Percentiles rank a stretch among this genome's conserved stretches.
phyloP scores from a whole-genome alignment of 2,329 filamentous ascomycete species.

The Berkeleyomyces basicola region DNA sequence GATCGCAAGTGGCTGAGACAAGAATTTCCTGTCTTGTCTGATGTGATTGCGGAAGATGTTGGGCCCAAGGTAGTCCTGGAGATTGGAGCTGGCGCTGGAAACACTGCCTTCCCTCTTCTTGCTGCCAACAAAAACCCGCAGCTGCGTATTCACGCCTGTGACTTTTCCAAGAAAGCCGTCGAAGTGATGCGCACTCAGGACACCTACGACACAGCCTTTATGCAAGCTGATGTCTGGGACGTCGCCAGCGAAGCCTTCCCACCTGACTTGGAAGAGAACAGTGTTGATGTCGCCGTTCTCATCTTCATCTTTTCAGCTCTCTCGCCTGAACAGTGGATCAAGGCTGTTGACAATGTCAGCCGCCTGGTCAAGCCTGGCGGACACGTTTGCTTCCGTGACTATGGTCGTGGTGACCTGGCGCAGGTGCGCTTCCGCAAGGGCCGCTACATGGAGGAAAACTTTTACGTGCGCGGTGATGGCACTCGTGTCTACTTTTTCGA shows the following conservation, averaged over 20 bases:
- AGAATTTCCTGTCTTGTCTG: slow-evolving; percentile 78
- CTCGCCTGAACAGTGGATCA: slow-evolving; percentile 66
- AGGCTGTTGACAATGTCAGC: slow-evolving; percentile 66
- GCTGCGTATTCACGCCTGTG: slow-evolving; percentile 79
- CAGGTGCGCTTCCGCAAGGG: slow-evolving; percentile 97
- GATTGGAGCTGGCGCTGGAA: slow-evolving; percentile 87
- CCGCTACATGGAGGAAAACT: slow-evolving; percentile 87
- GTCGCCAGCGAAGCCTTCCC: slow-evolving; percentile 57
- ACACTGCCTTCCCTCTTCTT: slow-evolving; percentile 86
- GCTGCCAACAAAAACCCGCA: slow-evolving; percentile 66
- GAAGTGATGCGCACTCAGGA: slow-evolving; percentile 75
- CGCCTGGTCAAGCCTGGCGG: slow-evolving; percentile 78
- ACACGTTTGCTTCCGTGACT: slow-evolving; percentile 89
- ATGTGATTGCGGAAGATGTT: slow-evolving; percentile 53
- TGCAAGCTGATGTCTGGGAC: slow-evolving; percentile 93
- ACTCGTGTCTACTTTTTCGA: slow-evolving; percentile 98
- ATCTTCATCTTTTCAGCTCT: slow-evolving; percentile 96
- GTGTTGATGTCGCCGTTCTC: slow-evolving; percentile 81
- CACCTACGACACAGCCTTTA: slow-evolving; percentile 46
- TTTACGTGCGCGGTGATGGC: slow-evolving; percentile 89
- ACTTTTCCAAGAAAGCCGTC: slow-evolving; percentile 90
- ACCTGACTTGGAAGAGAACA: slow-evolving; percentile 57
- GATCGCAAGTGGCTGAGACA: slow-evolving; percentile 93
- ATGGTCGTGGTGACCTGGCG: slow-evolving; percentile 84
- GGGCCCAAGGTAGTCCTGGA: slow-evolving; percentile 63